Base-by-base conservation (phyloP, 2,329 filamentous ascomycete species). In the Fusarium sp. region DNA sequence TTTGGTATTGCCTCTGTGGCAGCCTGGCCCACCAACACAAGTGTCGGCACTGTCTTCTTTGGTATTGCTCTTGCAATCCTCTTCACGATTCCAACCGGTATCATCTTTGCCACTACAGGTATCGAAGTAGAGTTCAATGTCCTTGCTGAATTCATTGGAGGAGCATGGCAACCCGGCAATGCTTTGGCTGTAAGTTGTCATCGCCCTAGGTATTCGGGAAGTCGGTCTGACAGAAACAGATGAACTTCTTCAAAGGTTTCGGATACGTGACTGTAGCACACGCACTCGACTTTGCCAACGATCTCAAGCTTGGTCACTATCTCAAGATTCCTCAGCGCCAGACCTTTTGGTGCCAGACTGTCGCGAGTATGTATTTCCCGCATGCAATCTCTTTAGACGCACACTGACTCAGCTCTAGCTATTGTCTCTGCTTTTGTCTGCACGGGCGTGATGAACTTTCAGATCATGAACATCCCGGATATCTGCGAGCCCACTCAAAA, bases 181-280 rank as follows among this genome's bases (percentile, higher is more conserved):
- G 77, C 79, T 0, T 58, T 81, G 11, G 77, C 76, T 37, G 65
- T 66, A 35, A 36, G 64, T 48, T 2, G 1, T 1, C 0, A 0
- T 0, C 0, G 7, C 5, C 3, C 3, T 6, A 5, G 4, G 4
- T 4, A 3, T 13, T 1, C 6, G 1, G 0, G 2, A 2, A 10
- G 1, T 2, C 1, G 2, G 2, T 23, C 50, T 67, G 6, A 67
- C 4, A 23, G 6, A 3, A 4, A 0, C 3, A 67, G 65, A 80
- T 80, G 73, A 80, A 78, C 72, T 80, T 76, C 62, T 80, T 82
- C 70, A 81, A 81, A 66, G 72, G 75, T 2, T 78, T 75, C 27
- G 76, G 70, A n/a, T 77, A 75, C 39, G 71, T 77, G 9, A 75
- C 76, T 0, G 71, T 71, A 1, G 73, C 72, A 1, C 75, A 78